Evolutionary conservation across 2,329 filamentous ascomycete genomes (phyloP).

Genomic region (Arthroderma uncinatum): DNA sequence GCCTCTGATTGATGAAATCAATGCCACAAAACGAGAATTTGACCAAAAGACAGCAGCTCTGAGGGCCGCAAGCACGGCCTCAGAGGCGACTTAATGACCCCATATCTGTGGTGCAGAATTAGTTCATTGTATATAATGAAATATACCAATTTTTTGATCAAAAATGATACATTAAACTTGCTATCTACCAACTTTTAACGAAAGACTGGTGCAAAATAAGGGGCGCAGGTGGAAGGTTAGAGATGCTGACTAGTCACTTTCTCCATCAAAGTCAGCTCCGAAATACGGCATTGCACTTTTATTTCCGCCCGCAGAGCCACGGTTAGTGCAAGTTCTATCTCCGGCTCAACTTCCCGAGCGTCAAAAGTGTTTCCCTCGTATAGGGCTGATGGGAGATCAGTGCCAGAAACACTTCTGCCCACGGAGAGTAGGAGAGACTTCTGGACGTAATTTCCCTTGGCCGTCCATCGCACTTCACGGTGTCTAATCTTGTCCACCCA

Average conservation of each 20-base stretch:
- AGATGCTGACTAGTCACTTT: no score
- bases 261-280: no score
- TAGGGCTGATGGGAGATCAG: not conserved
- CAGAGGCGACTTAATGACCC: not conserved
- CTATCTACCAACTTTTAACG: no score
- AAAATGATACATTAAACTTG: no score
- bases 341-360: not conserved
- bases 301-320: not conserved
- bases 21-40: constrained; percentile 23
- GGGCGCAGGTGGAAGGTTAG: no score
- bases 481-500: constrained; percentile 4
- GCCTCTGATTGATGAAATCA: constrained; percentile 31
- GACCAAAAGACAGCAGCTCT: constrained; percentile 14
- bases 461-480: not conserved
- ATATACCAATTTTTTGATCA: not conserved
- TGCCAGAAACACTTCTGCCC: not conserved
- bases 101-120: not conserved
- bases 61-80: constrained; percentile 2
- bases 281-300: no score
- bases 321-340: not conserved
- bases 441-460: constrained; percentile 1
- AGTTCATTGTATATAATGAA: not conserved
- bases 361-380: not conserved
- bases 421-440: not conserved
- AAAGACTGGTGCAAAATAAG: no score